A percentile compares a stretch with the other conserved stretches of the same genome.
Evolutionary conservation across 2,329 filamentous ascomycete species (phyloP).

Genomic region (Periconia sp.): DNA sequence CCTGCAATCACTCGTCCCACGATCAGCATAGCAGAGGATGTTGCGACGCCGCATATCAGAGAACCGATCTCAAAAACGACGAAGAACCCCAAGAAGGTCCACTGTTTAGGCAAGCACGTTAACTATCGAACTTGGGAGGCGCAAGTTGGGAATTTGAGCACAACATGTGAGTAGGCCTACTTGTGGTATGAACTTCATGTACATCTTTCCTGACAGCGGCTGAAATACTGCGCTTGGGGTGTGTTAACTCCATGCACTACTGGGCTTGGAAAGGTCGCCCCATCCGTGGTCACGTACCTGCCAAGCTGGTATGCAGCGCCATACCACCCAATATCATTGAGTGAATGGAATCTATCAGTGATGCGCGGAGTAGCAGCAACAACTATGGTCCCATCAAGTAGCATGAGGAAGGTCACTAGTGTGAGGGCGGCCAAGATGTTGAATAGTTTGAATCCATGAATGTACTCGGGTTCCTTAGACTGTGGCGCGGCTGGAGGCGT

Average conservation of each 20-base stretch:
- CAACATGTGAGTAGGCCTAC: no score
- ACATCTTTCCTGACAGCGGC: conserved; percentile 12
- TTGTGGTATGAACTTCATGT: conserved; percentile 43
- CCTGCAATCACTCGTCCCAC: conserved; percentile 44
- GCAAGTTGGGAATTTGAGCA: no score
- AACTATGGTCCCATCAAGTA: conserved; percentile 35
- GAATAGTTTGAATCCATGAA: no score
- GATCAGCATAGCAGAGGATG: conserved; percentile 37
- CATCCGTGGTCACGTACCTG: conserved; percentile 41
- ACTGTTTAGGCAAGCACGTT: no score
- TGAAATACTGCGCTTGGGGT: conserved; percentile 17
- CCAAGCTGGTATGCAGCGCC: conserved; percentile 7
- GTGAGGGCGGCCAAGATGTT: neutral
- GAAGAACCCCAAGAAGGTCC: conserved; percentile 33
- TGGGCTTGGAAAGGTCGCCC: conserved; percentile 18
- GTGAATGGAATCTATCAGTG: conserved; percentile 39
- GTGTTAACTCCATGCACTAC: neutral
- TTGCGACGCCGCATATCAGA: conserved; percentile 50
- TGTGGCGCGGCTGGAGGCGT: no score
- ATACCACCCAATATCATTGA: conserved; percentile 39
- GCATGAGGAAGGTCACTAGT: neutral
- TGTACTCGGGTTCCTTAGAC: no score
- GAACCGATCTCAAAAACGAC: conserved; percentile 59
- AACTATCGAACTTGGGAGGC: no score
- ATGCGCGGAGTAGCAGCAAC: conserved; percentile 44